These are phyloP conservation scores for Nemania sp. DNA, from an alignment of 2,329 filamentous ascomycete species.

Conservation along the genomic window DNA sequence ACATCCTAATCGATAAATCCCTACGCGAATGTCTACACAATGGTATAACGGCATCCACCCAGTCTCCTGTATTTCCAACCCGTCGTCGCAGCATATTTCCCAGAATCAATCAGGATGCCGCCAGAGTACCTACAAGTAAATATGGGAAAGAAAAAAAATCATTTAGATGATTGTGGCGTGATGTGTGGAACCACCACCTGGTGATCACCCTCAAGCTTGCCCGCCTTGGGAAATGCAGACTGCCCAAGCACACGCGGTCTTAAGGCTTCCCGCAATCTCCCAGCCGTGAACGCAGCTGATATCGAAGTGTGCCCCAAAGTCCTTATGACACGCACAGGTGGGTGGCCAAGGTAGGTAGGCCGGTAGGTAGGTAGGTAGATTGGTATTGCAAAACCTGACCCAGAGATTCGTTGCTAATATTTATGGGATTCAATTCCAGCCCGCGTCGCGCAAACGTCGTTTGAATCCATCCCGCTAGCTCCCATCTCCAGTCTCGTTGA, in stretches of 20 bases:
- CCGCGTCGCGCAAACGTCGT: too few relatives aligned
- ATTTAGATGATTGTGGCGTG: constrained; percentile 14
- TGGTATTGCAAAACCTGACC: too few relatives aligned
- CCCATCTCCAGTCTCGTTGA: neutral
- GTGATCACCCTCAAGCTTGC: constrained; percentile 19
- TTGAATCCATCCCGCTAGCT: neutral
- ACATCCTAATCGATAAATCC: too few relatives aligned
- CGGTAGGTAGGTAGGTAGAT: too few relatives aligned
- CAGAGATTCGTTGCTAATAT: too few relatives aligned
- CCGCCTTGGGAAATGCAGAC: neutral
- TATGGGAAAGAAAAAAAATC: neutral
- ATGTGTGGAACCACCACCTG: constrained; percentile 11
- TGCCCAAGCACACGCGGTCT: constrained; percentile 1
- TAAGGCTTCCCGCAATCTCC: neutral
- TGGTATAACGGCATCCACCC: too few relatives aligned
- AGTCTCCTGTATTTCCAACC: neutral
- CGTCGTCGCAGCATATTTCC: neutral
- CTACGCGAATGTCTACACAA: too few relatives aligned
- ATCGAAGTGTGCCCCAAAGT: neutral
- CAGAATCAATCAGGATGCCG: neutral
- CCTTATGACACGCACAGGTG: too few relatives aligned
- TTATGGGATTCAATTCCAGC: too few relatives aligned
- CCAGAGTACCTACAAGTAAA: neutral
- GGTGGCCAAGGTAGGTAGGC: too few relatives aligned
- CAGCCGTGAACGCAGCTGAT: constrained; percentile 11